Conservation (phyloP, 2,329 filamentous ascomycete species). For the Botrytis byssoidea region DNA sequence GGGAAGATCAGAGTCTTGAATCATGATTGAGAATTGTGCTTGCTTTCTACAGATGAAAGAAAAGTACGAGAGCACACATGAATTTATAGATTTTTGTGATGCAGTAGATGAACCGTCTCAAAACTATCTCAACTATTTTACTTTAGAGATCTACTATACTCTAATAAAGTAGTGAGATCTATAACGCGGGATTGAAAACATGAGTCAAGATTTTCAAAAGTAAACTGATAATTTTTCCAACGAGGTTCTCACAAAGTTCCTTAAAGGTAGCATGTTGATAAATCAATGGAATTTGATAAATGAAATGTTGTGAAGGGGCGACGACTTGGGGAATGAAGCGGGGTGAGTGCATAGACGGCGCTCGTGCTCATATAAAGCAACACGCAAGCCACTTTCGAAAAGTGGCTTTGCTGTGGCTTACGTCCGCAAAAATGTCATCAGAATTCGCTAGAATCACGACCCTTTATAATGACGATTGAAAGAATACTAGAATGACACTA, state of each 20-base stretch:
- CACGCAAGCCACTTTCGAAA: not conserved
- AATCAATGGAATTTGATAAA: not conserved
- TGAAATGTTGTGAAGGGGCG: not conserved
- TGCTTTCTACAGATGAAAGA: not conserved
- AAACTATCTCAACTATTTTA: not conserved
- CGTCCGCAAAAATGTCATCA: too few relatives aligned
- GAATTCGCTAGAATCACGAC: not conserved
- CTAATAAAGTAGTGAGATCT: not conserved
- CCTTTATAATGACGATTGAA: not conserved
- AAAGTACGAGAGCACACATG: not conserved
- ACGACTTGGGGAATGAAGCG: not conserved
- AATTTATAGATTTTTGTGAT: not conserved
- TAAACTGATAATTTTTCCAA: too few relatives aligned
- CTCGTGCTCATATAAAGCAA: not conserved
- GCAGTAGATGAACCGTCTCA: too few relatives aligned
- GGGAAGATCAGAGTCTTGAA: rapidly evolving
- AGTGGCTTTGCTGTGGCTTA: not conserved
- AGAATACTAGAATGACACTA: not conserved
- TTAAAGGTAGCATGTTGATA: not conserved
- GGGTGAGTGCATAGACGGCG: not conserved
- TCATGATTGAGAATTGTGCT: not conserved
- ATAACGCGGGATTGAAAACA: not conserved
- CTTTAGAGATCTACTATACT: not conserved
- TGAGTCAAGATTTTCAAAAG: not conserved
- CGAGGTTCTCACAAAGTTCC: too few relatives aligned